A percentile compares a stretch with the other conserved stretches of the same genome.
These are phyloP conservation scores for Venturia pyrina DNA, from an alignment of 2,329 filamentous ascomycete genomes.

Conservation along the genomic window DNA sequence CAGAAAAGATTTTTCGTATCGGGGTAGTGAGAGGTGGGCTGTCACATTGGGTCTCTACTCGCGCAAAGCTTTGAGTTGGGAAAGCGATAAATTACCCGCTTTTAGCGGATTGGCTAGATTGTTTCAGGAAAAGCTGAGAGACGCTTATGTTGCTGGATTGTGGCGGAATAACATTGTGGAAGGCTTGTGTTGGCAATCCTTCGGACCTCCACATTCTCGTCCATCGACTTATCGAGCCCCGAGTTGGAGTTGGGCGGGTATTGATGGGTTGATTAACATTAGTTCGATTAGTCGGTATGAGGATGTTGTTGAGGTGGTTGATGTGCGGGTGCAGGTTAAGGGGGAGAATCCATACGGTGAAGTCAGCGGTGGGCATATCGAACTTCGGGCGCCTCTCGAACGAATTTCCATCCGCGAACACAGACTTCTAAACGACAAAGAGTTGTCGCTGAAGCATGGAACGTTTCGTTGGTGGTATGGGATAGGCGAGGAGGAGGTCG, in stretches of 20 bases:
- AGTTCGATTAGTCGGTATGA: not conserved
- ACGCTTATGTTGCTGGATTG: not conserved
- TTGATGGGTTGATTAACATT: conserved; percentile 4
- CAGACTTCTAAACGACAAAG: not conserved
- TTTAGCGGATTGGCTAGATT: conserved; percentile 6
- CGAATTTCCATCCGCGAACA: not conserved
- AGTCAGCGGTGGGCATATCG: not conserved
- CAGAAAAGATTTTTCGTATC: not conserved
- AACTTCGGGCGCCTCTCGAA: not conserved
- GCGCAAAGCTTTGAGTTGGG: not conserved
- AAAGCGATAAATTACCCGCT: conserved; percentile 8
- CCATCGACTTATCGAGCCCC: conserved; percentile 9
- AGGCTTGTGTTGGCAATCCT: not conserved
- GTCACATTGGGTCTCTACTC: not conserved
- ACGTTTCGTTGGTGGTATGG: not conserved
- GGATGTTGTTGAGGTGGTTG: not conserved
- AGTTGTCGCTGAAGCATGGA: not conserved
- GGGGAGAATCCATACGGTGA: conserved; percentile 8
- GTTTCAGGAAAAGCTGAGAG: not conserved
- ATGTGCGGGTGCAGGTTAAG: not conserved
- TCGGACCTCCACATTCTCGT: not conserved
- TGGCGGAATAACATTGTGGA: not conserved
- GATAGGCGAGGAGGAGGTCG: not conserved
- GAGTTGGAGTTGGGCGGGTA: conserved; percentile 12
- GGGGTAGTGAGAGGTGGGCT: not conserved